Evolutionary conservation across 768 basidiomycete genomes (phyloP).

Genomic region (Punctularia strigosozonata): DNA sequence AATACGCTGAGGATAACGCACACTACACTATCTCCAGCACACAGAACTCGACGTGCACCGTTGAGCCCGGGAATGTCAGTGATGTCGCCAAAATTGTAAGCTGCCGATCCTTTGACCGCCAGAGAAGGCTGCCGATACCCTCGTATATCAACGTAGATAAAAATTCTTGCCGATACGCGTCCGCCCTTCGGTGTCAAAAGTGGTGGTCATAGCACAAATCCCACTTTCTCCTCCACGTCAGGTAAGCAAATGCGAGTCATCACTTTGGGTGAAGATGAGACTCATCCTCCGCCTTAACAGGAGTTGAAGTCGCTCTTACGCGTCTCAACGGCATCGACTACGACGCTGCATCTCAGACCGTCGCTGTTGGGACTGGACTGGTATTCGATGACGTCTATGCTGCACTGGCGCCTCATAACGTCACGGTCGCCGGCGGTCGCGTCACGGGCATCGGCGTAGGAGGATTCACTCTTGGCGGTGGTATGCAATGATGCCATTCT

Average conservation of each 20-base stretch:
- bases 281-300: neutral
- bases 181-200: neutral
- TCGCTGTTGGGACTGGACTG: neutral
- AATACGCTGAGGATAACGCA: slow-evolving; percentile 1
- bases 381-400: slow-evolving; percentile 7
- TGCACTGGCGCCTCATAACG: slow-evolving; percentile 5
- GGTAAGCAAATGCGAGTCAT: no score
- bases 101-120: neutral
- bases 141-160: neutral
- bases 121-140: neutral
- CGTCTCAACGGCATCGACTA: neutral
- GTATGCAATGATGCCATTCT: no score
- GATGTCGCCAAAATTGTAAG: slow-evolving; percentile 4
- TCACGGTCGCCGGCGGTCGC: slow-evolving; percentile 10
- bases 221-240: no score
- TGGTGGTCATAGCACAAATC: no score
- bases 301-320: neutral
- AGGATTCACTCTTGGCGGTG: slow-evolving; percentile 11
- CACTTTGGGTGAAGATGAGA: no score
- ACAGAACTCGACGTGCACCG: slow-evolving; percentile 2
- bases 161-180: neutral
- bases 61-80: slow-evolving; percentile 1
- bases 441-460: slow-evolving; percentile 10
- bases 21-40: slow-evolving; percentile 2
- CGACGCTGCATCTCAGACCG: neutral